Base-by-base conservation (phyloP, 257 asterid genomes). In the Nicotiana noctiflora region DNA sequence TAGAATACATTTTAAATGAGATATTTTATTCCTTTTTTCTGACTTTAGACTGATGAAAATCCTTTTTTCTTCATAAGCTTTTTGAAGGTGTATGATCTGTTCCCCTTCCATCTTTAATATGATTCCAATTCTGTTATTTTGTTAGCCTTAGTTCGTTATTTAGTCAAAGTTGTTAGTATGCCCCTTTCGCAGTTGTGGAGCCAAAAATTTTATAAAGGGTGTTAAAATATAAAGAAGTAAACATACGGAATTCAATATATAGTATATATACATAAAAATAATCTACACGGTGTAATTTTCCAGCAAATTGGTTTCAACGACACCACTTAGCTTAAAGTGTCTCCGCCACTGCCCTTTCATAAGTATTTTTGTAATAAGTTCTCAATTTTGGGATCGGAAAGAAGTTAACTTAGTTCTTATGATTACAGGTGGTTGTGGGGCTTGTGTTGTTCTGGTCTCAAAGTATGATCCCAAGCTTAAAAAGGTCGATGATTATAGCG, bases 371-470 rank as follows among this genome's bases (percentile, higher is more conserved):
- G 8, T n/a, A 37, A 67, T 31, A 67, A n/a, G 32, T 76, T 76
- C 68, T 17, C 2, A 8, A 13, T 18, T 31, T 27, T 29, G 55
- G 8, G 27, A 31, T 29, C 51, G 29, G 55, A 37, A 17, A 56
- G n/a, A 76, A 18, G 32, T 3, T 53, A 8, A 55, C 3, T 53
- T 76, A 34, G 14, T 76, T 6, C 4, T 23, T 19, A 31, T 44
- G 12, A 25, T 62, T 62, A 56, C 89, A 93, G 96, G 97, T 80
- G 97, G 97, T 56, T 93, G 97, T 86, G 97, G 97, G 12, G 94
- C 96, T 49, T 93, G 97, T 70, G 91, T 93, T 8, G 92, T 91
- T 62, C 84, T 91, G 82, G 88, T 93, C 62, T 91, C 97, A 6
- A 91, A 88, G 84, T 87, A 89, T 64, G 84, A 91, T 75, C 79